These are phyloP conservation scores for Syzygium malaccense DNA, from an alignment of 441 rosid genomes.

Conservation along the genomic window DNA sequence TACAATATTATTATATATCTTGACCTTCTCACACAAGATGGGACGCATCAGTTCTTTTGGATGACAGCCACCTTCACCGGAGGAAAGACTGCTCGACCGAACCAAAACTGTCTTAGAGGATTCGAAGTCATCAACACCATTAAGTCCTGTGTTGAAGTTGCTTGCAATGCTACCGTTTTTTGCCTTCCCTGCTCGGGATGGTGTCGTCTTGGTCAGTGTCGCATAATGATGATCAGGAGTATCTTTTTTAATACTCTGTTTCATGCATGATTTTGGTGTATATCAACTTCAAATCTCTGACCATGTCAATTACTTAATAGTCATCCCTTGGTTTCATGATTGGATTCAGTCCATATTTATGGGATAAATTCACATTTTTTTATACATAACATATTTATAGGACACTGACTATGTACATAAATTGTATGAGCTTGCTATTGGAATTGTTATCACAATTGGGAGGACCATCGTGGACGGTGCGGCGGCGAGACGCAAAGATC, in stretches of 20 bases:
- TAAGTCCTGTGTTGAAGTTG: not conserved
- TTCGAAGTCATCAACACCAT: slow-evolving; percentile 3
- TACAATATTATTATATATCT: not conserved
- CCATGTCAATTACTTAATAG: not conserved
- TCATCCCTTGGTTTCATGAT: not conserved
- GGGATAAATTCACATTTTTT: not conserved
- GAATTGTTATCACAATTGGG: not conserved
- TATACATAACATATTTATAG: too few relatives aligned
- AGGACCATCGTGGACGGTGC: slow-evolving; percentile 1
- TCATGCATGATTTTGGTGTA: not conserved
- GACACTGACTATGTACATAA: not conserved
- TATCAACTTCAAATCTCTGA: not conserved
- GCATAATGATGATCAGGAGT: not conserved
- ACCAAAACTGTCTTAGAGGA: slow-evolving; percentile 6
- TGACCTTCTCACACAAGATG: not conserved
- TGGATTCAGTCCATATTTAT: not conserved
- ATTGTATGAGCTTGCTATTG: not conserved
- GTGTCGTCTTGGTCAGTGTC: not conserved
- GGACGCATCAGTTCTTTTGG: not conserved
- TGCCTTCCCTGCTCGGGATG: not conserved
- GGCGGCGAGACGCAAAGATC: slow-evolving; percentile 2
- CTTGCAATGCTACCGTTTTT: slow-evolving; percentile 4
- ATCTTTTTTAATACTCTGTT: not conserved
- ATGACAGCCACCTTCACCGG: slow-evolving; percentile 7
- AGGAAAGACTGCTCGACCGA: not conserved